A percentile compares a stretch with the other conserved stretches of the same genome.
Conservation (phyloP, 179 eudicot genomes). For the Beta lomatogona region DNA sequence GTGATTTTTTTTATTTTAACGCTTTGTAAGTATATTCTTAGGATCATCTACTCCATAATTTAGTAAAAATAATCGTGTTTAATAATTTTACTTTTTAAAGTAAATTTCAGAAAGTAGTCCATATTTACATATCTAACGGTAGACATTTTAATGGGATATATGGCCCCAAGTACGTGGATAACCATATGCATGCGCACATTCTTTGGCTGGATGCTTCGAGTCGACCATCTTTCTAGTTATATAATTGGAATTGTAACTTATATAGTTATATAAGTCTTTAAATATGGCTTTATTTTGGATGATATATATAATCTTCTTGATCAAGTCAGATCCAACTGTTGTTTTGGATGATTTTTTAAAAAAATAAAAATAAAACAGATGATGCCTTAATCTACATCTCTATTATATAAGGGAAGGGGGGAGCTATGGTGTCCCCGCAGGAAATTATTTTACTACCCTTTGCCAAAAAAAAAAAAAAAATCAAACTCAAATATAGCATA, state of each 20-base stretch:
- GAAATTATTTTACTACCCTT: no score
- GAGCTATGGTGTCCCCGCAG: no score
- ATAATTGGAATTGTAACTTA: no score
- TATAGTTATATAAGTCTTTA: no score
- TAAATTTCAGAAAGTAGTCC: not conserved
- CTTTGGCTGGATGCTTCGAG: not conserved
- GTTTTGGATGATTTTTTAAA: not conserved
- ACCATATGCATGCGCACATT: constrained; percentile 14
- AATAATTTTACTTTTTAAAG: not conserved
- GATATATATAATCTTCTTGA: no score
- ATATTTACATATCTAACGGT: not conserved
- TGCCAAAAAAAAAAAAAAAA: no score
- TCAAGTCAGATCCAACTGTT: not conserved
- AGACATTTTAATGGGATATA: not conserved
- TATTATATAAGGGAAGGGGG: no score
- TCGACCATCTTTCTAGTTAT: not conserved
- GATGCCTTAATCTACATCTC: no score
- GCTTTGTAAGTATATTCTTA: not conserved
- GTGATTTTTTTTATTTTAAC: not conserved
- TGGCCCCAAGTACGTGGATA: constrained; percentile 20
- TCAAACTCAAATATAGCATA: no score
- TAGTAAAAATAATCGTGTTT: not conserved
- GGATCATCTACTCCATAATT: not conserved
- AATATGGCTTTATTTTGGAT: not conserved
- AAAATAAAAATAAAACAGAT: no score